Percentiles rank a stretch among this genome's conserved stretches.
Evolutionary conservation across 2,329 filamentous ascomycete species (phyloP).

Genomic region (Coleophoma crateriformis): DNA sequence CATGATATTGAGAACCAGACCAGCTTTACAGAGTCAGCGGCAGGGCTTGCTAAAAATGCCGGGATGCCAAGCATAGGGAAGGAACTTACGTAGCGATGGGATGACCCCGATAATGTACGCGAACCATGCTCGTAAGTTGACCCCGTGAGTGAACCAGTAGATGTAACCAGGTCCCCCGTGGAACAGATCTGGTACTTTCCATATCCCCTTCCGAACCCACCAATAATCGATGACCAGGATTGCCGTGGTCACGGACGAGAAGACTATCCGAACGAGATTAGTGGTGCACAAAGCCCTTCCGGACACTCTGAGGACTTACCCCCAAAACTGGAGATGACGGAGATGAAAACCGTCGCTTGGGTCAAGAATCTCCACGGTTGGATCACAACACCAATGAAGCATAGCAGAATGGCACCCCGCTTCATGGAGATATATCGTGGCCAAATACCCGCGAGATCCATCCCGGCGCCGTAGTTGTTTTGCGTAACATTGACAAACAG

Average conservation of each 20-base stretch:
- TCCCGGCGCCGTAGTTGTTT: conserved; percentile 6
- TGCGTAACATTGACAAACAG: conserved; percentile 8
- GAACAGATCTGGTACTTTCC: conserved; percentile 12
- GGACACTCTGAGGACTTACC: neutral
- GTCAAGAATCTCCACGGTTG: conserved; percentile 6
- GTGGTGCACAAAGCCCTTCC: too few relatives aligned
- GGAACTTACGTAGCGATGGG: neutral
- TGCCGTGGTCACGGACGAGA: neutral
- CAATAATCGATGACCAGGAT: conserved; percentile 2
- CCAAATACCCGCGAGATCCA: conserved; percentile 6
- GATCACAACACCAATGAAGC: conserved; percentile 1
- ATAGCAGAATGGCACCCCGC: conserved; percentile 2
- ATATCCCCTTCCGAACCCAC: conserved; percentile 8
- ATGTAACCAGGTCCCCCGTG: neutral
- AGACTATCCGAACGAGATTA: neutral
- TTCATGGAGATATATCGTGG: conserved; percentile 3
- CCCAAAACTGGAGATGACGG: conserved; percentile 8
- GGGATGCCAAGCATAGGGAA: too few relatives aligned
- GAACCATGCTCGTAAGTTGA: neutral
- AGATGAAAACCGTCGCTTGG: conserved; percentile 5
- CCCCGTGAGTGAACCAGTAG: neutral
- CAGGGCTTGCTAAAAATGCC: too few relatives aligned
- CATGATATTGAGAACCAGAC: conserved; percentile 3
- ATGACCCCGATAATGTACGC: neutral
- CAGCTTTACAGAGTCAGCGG: neutral